A percentile compares a stretch with the other conserved stretches of the same genome.
phyloP scores from a whole-genome alignment of 768 basidiomycete genomes.

The Leccinum incarnatum region DNA sequence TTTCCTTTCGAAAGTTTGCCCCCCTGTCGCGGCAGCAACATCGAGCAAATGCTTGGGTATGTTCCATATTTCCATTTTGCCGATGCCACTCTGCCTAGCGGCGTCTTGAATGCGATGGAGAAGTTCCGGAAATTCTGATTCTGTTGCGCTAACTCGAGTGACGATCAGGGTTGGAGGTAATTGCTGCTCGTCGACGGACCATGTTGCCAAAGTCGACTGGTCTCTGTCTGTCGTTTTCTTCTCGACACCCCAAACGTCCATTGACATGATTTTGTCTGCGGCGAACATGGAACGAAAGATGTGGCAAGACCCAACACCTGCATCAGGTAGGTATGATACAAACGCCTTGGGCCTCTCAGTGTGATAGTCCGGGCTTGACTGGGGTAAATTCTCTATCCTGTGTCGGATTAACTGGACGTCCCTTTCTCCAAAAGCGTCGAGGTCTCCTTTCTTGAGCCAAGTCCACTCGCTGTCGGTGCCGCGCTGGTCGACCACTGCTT shows the following conservation, averaged over 20 bases:
- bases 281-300: conserved; percentile 32
- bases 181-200: conserved; percentile 40
- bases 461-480: conserved; percentile 8
- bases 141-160: conserved; percentile 38
- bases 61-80: conserved; percentile 48
- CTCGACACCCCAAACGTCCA: conserved; percentile 22
- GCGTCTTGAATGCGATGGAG: conserved; percentile 34
- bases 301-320: conserved; percentile 45
- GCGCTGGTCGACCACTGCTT: neutral
- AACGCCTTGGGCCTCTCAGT: conserved; percentile 17
- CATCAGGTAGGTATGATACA: conserved; percentile 42
- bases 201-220: conserved; percentile 37
- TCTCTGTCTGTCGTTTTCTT: conserved; percentile 4
- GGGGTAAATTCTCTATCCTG: conserved; percentile 21
- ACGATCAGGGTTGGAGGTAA: conserved; percentile 38
- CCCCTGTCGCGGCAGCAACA: conserved; percentile 30
- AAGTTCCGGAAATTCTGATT: conserved; percentile 34
- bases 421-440: conserved; percentile 37
- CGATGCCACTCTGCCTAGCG: conserved; percentile 35
- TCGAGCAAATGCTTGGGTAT: conserved; percentile 34
- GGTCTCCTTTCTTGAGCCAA: conserved; percentile 37
- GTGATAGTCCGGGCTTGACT: conserved; percentile 6
- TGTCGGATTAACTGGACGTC: conserved; percentile 40
- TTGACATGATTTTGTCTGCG: conserved; percentile 7
- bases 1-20: conserved; percentile 31